Conservation (phyloP, 768 basidiomycete species). For the Hericium alpestre region DNA sequence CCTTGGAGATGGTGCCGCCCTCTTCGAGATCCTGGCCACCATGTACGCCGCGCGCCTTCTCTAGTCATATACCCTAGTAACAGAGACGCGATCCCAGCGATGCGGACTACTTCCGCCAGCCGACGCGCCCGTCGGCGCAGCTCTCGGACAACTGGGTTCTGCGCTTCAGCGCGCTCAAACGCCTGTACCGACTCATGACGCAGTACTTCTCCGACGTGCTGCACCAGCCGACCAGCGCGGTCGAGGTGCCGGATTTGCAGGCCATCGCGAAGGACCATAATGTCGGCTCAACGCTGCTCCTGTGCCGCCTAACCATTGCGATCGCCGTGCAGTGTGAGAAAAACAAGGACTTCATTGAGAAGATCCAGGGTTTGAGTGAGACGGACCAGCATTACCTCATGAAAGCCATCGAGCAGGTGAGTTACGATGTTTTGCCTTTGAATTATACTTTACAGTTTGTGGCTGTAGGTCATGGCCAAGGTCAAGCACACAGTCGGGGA, state of each 20-base stretch:
- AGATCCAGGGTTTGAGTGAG: constrained; percentile 78
- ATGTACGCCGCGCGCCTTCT: constrained; percentile 42
- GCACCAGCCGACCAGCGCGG: constrained; percentile 62
- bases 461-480: constrained; percentile 61
- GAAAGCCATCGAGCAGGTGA: constrained; percentile 87
- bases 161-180: constrained; percentile 73
- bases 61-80: background rate
- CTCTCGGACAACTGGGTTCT: constrained; percentile 84
- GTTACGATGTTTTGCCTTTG: constrained; percentile 11
- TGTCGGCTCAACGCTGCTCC: constrained; percentile 50
- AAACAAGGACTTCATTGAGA: constrained; percentile 81
- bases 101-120: constrained; percentile 63
- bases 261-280: constrained; percentile 72
- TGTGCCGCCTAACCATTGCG: constrained; percentile 76
- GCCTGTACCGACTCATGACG: constrained; percentile 78
- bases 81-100: constrained; percentile 39
- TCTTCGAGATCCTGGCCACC: constrained; percentile 64
- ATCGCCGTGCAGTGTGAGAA: constrained; percentile 83
- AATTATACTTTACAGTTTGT: background rate
- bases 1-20: constrained; percentile 69
- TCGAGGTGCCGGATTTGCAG: constrained; percentile 84
- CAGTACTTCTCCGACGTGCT: constrained; percentile 81
- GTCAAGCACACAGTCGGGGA: constrained; percentile 41
- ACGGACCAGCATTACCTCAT: constrained; percentile 81
- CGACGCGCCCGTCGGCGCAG: constrained; percentile 46